Evolutionary conservation across 345 rosid species (phyloP), one percentile per base, ranked within the genome.

Genomic region (Sapria himalayana): DNA sequence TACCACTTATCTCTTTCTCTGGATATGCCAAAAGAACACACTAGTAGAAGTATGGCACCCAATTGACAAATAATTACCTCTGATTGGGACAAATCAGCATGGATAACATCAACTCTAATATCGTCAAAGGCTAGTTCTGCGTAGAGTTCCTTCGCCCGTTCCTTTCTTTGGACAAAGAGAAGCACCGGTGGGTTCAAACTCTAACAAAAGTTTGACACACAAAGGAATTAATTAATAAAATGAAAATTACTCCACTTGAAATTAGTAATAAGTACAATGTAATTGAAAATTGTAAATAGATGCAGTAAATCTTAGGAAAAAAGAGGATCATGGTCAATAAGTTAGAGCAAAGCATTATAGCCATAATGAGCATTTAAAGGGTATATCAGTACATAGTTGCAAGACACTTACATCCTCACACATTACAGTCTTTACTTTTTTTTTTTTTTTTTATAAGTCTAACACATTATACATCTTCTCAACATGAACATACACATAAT

Each of bases 161-260:
- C 85, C 59, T 73, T 86, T 69, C 79, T 86, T 82, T 86, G 94
- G 40, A 76, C 56, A 50, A 86, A 81, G 55, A 86, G 72, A 51
- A 86, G 63, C 49, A 81, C 85, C 4, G 93, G 97, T 9, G 94
- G 91, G 61, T 76, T 86, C 60, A 81, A 73, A 48, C 89, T 81
- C 97, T 52, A 66, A 43, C 81, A 73, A 20, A 54, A 41, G 64
- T 1, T 21, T 25, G 45, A 35, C 6, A 37, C 33, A 31, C 18
- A 29, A 38, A 54, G 19, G 19, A 44, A n/a, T 29, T 24, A 41
- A 50, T 67, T 36, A 71, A 45, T 40, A 31, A 41, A 42, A 56
- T 16, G 49, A 46, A 56, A 37, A 21, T 43, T 33, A 27, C 19
- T 25, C 29, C 10, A 4, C 22, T 21, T 43, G 21, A 11, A 37